Evolutionary conservation across 2,329 filamentous ascomycete species (phyloP).

Genomic region (Neopestalotiopsis clavispora): DNA sequence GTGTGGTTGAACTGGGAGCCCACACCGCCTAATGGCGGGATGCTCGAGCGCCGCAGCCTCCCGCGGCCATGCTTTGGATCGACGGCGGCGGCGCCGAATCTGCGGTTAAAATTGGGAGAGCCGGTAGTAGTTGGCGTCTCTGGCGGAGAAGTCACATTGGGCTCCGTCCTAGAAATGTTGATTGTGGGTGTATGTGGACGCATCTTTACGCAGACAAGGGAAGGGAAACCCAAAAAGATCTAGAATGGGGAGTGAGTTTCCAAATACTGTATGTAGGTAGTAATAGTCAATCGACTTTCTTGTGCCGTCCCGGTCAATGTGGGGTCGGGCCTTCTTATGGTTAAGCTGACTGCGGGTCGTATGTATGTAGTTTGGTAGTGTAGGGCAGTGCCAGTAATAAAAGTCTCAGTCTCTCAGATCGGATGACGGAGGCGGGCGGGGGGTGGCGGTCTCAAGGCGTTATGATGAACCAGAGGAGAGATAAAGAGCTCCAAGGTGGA

Average conservation of each 20-base stretch:
- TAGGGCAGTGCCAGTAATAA: no score
- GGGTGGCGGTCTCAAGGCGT: conserved; percentile 41
- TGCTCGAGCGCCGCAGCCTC: conserved; percentile 33
- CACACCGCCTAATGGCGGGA: conserved; percentile 35
- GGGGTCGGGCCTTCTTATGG: conserved; percentile 30
- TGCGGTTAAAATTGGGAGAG: conserved; percentile 34
- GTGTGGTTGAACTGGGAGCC: conserved; percentile 35
- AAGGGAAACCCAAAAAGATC: conserved; percentile 23
- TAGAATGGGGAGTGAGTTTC: conserved; percentile 14
- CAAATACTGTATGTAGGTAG: conserved; percentile 10
- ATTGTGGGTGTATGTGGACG: conserved; percentile 36
- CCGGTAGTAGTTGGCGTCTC: conserved; percentile 44
- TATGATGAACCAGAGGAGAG: conserved; percentile 48
- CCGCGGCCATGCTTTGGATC: conserved; percentile 25
- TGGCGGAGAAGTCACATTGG: conserved; percentile 42
- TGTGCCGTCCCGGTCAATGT: conserved; percentile 20
- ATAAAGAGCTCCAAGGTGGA: conserved; percentile 51
- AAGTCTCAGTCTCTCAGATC: no score
- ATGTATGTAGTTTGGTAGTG: conserved; percentile 2
- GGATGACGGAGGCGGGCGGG: conserved; percentile 6
- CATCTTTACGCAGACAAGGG: conserved; percentile 31
- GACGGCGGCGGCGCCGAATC: conserved; percentile 20
- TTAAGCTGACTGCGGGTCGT: conserved; percentile 34
- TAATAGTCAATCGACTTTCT: conserved; percentile 30
- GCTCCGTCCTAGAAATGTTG: conserved; percentile 29